These are phyloP conservation scores for Ochetophila trinervis DNA, from an alignment of 306 rosid genomes.

Conservation along the genomic window DNA sequence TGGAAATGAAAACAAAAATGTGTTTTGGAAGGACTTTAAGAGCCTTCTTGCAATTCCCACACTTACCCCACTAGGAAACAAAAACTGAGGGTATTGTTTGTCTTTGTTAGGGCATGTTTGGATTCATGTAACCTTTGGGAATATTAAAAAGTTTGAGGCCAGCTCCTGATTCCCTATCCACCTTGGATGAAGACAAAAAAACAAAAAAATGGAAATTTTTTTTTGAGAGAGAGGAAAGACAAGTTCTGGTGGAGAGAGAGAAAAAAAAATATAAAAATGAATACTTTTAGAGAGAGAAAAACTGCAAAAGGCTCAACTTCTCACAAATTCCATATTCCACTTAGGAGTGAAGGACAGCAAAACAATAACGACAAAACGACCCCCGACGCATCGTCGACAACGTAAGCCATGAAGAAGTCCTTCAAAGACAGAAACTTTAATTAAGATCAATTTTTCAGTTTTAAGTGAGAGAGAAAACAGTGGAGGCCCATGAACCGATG, in stretches of 20 bases:
- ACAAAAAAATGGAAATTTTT: conserved; percentile 10
- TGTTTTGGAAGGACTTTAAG: conserved; percentile 37
- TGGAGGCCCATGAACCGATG: conserved; percentile 12
- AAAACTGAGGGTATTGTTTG: conserved; percentile 45
- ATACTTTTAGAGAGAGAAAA: neutral
- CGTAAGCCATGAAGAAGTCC: conserved; percentile 47
- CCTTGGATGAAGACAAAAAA: conserved; percentile 46
- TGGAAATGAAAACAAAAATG: conserved; percentile 40
- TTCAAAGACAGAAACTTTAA: conserved; percentile 31
- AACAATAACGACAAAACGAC: conserved; percentile 62
- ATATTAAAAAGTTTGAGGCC: conserved; percentile 38
- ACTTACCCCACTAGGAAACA: conserved; percentile 51
- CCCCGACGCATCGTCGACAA: conserved; percentile 72
- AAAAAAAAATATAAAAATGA: conserved; percentile 1
- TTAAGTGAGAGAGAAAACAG: conserved; percentile 3
- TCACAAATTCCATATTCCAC: conserved; percentile 62
- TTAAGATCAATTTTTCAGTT: conserved; percentile 19
- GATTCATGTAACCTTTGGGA: conserved; percentile 40
- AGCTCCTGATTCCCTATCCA: conserved; percentile 59
- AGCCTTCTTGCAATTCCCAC: conserved; percentile 39
- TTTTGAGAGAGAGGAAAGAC: conserved; percentile 22
- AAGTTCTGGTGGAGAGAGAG: conserved; percentile 10
- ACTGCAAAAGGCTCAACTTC: conserved; percentile 27
- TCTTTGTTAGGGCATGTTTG: conserved; percentile 68
- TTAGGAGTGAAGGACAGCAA: conserved; percentile 48